Conservation (phyloP, 768 basidiomycete genomes). For the Tricholoma matsutake region DNA sequence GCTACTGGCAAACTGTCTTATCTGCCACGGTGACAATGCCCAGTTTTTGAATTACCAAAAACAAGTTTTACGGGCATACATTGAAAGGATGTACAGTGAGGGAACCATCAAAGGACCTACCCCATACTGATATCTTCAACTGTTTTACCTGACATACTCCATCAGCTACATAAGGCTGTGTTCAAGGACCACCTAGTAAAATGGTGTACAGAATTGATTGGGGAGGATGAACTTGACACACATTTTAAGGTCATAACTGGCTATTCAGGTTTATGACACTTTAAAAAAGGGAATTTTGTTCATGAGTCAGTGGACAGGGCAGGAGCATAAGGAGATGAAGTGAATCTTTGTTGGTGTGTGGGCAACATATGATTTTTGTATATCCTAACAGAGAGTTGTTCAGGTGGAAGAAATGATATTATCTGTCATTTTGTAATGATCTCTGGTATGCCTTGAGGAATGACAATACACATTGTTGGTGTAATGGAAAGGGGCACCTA, state of each 20-base stretch:
- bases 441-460: no score
- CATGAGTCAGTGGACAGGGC: slow-evolving; percentile 3
- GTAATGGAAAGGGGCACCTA: no score
- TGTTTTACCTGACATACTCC: slow-evolving; percentile 43
- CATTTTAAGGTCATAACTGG: slow-evolving; percentile 30
- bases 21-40: no score
- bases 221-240: slow-evolving; percentile 31
- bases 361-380: no score
- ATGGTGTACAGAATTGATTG: slow-evolving; percentile 26
- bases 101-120: slow-evolving; percentile 36
- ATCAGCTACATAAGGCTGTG: slow-evolving; percentile 48
- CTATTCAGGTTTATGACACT: slow-evolving; percentile 12
- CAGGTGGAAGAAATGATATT: no score
- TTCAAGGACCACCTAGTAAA: slow-evolving; percentile 42
- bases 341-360: slow-evolving; percentile 23
- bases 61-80: no score
- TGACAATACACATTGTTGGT: no score
- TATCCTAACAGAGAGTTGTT: no score
- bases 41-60: no score
- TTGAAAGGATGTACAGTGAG: no score
- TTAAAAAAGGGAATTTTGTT: slow-evolving; percentile 5
- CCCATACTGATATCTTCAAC: slow-evolving; percentile 37
- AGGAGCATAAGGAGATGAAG: slow-evolving; percentile 12
- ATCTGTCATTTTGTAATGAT: no score
- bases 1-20: no score